Evolutionary conservation across 23 red algal genomes (phyloP), one percentile per base, ranked within the genome.

Genomic region (Cyanidiococcus yangmingshanensis): DNA sequence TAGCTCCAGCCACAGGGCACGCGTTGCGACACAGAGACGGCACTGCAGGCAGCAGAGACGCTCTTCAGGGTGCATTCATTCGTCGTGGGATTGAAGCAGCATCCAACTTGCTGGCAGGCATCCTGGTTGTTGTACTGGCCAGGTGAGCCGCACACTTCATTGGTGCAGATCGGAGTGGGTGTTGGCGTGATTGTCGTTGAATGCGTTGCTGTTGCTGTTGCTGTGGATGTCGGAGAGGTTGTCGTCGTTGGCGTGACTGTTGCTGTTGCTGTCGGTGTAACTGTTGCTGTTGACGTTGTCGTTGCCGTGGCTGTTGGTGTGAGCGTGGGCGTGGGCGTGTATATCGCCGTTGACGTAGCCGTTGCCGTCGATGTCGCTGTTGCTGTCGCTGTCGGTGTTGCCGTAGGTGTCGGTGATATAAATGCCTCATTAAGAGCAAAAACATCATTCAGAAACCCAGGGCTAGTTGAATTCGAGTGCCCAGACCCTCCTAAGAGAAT

Each of bases 341-440:
- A 15, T 15, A 16, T n/a, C 16, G 16, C n/a, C 16, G 15, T n/a
- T 15, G 16, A 16, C n/a, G n/a, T n/a, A n/a, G n/a, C n/a, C n/a
- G 63, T 17, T 71, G 63, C 63, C n/a, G 27, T 71, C 27, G 63
- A 7, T 3, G 63, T 71, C 32, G 63, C 12, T 32, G 63, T 71
- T 35, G 63, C 16, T 35, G 63, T 71, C 63, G 63, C 16, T 25
- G 63, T 71, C 27, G 63, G 63, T 35, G 63, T 71, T 29, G 63
- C 16, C 32, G 63, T 30, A 35, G 63, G 63, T 29, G 63, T 71
- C 32, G 63, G n/a, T 35, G 63, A 27, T 25, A 30, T 29, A 7
- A 32, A 15, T 15, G 50, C 50, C 50, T 16, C 7, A 29, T 32
- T 7, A 17, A 71, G 32, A 3, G 32, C 7, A 30, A 32, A 25